These are phyloP conservation scores for Podospora appendiculata DNA, from an alignment of 495 filamentous ascomycete species.

Conservation along the genomic window DNA sequence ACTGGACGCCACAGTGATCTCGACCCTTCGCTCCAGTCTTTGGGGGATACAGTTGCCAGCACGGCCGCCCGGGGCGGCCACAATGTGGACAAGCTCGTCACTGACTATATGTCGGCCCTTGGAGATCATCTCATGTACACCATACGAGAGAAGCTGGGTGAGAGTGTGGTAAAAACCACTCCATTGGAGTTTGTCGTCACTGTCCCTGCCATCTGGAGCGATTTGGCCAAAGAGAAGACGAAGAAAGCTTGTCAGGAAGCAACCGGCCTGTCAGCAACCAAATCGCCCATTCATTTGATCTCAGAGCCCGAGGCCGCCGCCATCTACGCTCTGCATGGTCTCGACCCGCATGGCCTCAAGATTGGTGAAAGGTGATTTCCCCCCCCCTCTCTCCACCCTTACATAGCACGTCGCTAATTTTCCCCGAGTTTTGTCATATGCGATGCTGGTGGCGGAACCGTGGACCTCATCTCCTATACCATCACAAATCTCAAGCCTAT, in stretches of 20 bases:
- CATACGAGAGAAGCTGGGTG: conserved; percentile 29
- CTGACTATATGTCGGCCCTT: conserved; percentile 37
- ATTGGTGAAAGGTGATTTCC: conserved; percentile 28
- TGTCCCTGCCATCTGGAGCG: conserved; percentile 51
- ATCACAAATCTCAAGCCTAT: conserved; percentile 40
- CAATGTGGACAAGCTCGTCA: conserved; percentile 27
- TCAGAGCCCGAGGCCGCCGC: conserved; percentile 53
- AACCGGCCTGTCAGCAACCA: conserved; percentile 28
- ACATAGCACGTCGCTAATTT: neutral
- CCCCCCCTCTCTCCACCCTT: neutral
- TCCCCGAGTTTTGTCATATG: conserved; percentile 44
- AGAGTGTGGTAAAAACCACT: conserved; percentile 28
- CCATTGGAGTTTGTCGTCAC: conserved; percentile 41
- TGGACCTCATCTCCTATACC: conserved; percentile 50
- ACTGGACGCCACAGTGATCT: conserved; percentile 9
- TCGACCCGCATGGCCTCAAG: conserved; percentile 32
- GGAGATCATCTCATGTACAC: conserved; percentile 32
- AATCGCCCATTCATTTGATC: conserved; percentile 35
- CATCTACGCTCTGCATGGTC: conserved; percentile 41
- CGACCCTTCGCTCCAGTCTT: conserved; percentile 15
- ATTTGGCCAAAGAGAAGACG: conserved; percentile 41
- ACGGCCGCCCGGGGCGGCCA: conserved; percentile 22
- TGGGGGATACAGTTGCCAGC: conserved; percentile 22
- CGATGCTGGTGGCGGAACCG: conserved; percentile 54
- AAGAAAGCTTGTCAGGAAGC: conserved; percentile 34